A percentile compares a stretch with the other conserved stretches of the same genome.
Conservation (phyloP, 768 basidiomycete genomes). For the Dentipellis sp. region DNA sequence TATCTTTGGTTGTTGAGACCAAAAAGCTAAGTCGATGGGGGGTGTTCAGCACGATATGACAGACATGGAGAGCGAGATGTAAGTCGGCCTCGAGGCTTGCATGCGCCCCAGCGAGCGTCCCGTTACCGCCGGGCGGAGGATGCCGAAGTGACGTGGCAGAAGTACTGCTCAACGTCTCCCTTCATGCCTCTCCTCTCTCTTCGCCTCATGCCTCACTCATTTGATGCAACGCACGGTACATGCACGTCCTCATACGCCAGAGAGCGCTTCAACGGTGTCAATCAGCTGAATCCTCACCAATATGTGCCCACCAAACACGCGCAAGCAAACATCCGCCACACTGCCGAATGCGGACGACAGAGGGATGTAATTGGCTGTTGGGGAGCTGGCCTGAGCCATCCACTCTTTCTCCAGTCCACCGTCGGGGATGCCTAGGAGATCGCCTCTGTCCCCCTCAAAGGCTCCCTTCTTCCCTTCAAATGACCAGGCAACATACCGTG, state of each 20-base stretch:
- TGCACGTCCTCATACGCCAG: too few relatives aligned
- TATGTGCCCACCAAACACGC: background rate
- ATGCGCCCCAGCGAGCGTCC: background rate
- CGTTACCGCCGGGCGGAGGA: too few relatives aligned
- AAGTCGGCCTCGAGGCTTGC: background rate
- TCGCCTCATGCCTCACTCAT: background rate
- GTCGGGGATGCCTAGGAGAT: constrained; percentile 21
- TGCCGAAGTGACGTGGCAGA: background rate
- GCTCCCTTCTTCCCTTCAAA: constrained; percentile 50
- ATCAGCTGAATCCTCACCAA: background rate
- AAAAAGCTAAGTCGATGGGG: background rate
- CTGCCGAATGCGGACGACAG: background rate
- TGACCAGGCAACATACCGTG: constrained; percentile 75
- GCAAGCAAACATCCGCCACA: background rate
- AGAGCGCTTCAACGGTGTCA: background rate
- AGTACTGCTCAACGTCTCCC: too few relatives aligned
- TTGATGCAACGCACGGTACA: background rate
- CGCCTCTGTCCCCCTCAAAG: constrained; percentile 20
- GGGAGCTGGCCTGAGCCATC: background rate
- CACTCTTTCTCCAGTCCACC: background rate
- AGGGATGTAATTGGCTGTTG: background rate
- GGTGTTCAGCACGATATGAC: background rate
- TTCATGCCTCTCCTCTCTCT: background rate
- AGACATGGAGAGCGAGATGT: background rate
- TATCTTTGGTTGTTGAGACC: background rate